A percentile compares a stretch with the other conserved stretches of the same genome.
Evolutionary conservation across 306 rosid genomes (phyloP).

Genomic region (Psophocarpus tetragonolobus): DNA sequence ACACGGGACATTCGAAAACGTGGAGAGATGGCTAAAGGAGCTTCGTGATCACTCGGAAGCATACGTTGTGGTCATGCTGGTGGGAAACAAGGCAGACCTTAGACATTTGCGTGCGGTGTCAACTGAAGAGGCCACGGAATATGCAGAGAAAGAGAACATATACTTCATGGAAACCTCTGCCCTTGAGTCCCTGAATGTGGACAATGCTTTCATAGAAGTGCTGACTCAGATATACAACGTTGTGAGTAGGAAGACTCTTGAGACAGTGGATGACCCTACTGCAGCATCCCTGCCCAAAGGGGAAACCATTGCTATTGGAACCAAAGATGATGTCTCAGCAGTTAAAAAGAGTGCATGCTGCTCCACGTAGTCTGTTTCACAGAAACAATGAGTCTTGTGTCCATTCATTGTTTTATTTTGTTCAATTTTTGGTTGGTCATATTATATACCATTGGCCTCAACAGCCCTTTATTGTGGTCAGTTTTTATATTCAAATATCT

Average conservation of each 20-base stretch:
- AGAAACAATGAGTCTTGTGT: not conserved
- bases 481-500: not conserved
- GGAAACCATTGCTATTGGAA: constrained; percentile 55
- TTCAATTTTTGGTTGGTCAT: constrained; percentile 28
- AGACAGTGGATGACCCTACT: constrained; percentile 52
- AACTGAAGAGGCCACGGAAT: constrained; percentile 56
- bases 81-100: constrained; percentile 84
- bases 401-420: constrained; percentile 14
- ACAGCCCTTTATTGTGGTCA: not conserved
- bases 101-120: constrained; percentile 65
- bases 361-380: constrained; percentile 49
- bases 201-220: constrained; percentile 72
- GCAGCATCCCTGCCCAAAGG: constrained; percentile 58
- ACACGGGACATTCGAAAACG: constrained; percentile 70
- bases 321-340: constrained; percentile 72
- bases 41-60: constrained; percentile 80
- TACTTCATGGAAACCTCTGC: constrained; percentile 90
- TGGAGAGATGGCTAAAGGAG: constrained; percentile 84
- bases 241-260: constrained; percentile 70
- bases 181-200: constrained; percentile 71
- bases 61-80: constrained; percentile 74
- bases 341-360: constrained; percentile 66
- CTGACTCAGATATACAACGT: constrained; percentile 69
- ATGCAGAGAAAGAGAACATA: constrained; percentile 63
- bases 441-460: not conserved